Conservation (phyloP, 495 filamentous ascomycete species). For the Podospora didyma region DNA sequence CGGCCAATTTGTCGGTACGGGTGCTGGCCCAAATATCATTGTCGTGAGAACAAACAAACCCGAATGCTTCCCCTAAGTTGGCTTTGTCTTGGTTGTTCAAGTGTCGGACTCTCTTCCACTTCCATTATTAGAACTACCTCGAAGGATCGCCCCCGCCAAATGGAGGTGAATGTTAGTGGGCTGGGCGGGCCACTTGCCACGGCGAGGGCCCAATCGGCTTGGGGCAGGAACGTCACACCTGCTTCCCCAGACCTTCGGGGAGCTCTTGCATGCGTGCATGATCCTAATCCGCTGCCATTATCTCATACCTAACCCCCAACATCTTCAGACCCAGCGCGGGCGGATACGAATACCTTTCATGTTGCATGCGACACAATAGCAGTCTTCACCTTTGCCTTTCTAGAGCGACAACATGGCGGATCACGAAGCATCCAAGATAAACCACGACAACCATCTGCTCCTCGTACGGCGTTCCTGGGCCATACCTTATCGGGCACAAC, state of each 20-base stretch:
- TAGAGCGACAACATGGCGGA: constrained; percentile 36
- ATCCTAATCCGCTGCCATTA: background rate
- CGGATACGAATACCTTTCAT: background rate
- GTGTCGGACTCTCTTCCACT: too few species aligned
- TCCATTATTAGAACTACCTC: too few species aligned
- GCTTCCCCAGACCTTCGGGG: background rate
- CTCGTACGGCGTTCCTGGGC: constrained; percentile 31
- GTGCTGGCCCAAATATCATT: too few species aligned
- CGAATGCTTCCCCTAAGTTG: too few species aligned
- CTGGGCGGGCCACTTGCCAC: too few species aligned
- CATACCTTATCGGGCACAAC: constrained; percentile 2
- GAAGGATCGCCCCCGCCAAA: background rate
- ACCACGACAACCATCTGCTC: constrained; percentile 46
- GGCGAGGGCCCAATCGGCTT: constrained; percentile 1
- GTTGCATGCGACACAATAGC: background rate
- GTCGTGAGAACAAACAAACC: too few species aligned
- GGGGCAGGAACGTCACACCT: background rate
- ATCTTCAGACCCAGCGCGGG: background rate
- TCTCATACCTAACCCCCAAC: background rate
- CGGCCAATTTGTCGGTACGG: too few species aligned
- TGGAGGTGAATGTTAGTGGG: background rate
- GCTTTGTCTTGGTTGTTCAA: too few species aligned
- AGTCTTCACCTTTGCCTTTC: background rate
- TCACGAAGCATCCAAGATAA: constrained; percentile 39
- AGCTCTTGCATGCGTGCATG: background rate